Conservation (phyloP, 1,139 yeast species). For the Taphrina betulina region DNA sequence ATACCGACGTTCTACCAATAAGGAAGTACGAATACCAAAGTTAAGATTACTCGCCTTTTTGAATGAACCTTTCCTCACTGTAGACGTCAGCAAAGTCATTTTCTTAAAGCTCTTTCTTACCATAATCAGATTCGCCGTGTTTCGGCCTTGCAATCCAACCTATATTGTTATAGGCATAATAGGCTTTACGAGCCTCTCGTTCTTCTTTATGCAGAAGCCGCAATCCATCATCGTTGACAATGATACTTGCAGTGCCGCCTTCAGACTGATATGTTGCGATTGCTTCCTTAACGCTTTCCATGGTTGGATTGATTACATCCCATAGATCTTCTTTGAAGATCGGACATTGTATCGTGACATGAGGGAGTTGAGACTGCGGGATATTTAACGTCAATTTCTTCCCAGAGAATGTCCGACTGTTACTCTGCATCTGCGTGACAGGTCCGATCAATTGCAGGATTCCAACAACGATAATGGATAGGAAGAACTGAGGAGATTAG, state of each 20-base stretch:
- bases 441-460: slow-evolving; percentile 35
- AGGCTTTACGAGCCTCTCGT: slow-evolving; percentile 22
- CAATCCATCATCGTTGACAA: slow-evolving; percentile 36
- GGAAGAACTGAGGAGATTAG: slow-evolving; percentile 22
- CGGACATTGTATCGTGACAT: slow-evolving; percentile 37
- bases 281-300: slow-evolving; percentile 31
- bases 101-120: background rate
- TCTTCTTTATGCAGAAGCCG: slow-evolving; percentile 21
- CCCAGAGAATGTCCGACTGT: slow-evolving; percentile 35
- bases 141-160: slow-evolving; percentile 37
- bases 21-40: slow-evolving; percentile 36
- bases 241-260: slow-evolving; percentile 35
- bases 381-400: slow-evolving; percentile 12
- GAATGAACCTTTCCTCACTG: slow-evolving; percentile 34
- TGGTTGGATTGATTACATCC: slow-evolving; percentile 35
- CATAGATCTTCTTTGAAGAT: slow-evolving; percentile 36
- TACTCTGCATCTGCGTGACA: slow-evolving; percentile 34
- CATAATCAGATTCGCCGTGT: slow-evolving; percentile 33
- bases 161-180: slow-evolving; percentile 31
- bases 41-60: slow-evolving; percentile 38
- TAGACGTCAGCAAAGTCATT: background rate
- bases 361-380: slow-evolving; percentile 29
- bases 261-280: slow-evolving; percentile 34
- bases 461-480: slow-evolving; percentile 34
- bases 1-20: slow-evolving; percentile 31